Conservation (phyloP, 2,329 filamentous ascomycete species). For the Hypoxylon sp. region DNA sequence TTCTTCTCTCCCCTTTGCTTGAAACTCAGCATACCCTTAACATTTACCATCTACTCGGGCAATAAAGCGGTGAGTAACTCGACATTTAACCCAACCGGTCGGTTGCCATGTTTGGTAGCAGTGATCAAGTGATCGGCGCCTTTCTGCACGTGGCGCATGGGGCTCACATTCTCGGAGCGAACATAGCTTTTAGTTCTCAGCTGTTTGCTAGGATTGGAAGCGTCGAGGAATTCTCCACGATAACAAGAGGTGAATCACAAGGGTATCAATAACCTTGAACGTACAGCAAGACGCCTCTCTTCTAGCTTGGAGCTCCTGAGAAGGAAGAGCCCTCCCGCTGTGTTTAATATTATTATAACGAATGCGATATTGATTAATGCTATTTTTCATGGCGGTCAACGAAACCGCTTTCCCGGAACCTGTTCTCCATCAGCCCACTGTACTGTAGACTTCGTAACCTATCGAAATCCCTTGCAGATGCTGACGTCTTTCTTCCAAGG, state of each 20-base stretch:
- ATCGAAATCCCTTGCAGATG: conserved; percentile 10
- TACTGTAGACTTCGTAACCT: conserved; percentile 8
- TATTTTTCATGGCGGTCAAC: not conserved
- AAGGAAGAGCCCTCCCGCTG: not conserved
- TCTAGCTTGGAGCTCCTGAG: not conserved
- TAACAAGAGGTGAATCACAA: conserved; percentile 1
- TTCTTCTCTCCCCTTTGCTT: conserved; percentile 13
- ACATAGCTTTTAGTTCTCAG: not conserved
- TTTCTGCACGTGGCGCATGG: conserved; percentile 13
- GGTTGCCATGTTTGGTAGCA: conserved; percentile 14
- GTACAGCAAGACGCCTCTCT: not conserved
- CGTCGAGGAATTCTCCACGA: conserved; percentile 10
- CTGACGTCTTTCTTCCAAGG: not conserved
- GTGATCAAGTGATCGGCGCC: conserved; percentile 2
- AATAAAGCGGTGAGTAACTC: conserved; percentile 21
- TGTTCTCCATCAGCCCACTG: not conserved
- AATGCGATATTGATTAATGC: not conserved
- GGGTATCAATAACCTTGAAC: not conserved
- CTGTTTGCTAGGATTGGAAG: conserved; percentile 5
- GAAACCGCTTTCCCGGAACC: not conserved
- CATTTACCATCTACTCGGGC: conserved; percentile 11
- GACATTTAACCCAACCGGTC: conserved; percentile 6
- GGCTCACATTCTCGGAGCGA: not conserved
- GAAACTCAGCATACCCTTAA: conserved; percentile 27
- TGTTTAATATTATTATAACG: not conserved